Evolutionary conservation across 768 basidiomycete species (phyloP), one percentile per base, ranked within the genome.

Genomic region (Multifurca ochricompacta): DNA sequence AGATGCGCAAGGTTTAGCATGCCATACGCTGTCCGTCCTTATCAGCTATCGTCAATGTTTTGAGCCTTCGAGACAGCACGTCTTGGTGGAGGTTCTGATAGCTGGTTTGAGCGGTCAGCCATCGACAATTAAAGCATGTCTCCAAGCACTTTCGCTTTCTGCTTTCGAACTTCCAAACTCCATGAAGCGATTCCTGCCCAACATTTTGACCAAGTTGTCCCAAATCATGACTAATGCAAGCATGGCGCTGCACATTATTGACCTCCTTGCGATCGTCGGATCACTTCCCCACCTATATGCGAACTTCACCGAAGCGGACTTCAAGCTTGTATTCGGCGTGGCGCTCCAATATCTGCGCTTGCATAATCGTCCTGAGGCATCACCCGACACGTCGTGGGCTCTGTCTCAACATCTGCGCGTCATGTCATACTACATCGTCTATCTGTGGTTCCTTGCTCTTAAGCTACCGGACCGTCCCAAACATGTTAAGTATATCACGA

Each of bases 201-300:
- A 78, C 32, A 91, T 96, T 48, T 73, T 98, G 53, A 85, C 87
- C 62, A 90, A 89, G 68, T 77, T 98, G 27, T 84, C 87, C 6
- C 86, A 89, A 66, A 95, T 98, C 70, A 94, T 97, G 84, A 91
- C 91, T 1, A 92, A 89, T 50, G 82, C 91, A 2, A 83, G 83
- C 56, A 87, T 97, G 79, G 87, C 92, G 6, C 87, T 94, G n/a
- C 94, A 98, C 66, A 94, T 98, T 66, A 81, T 98, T 54, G 89
- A 89, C 58, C 89, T 98, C 67, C 78, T 98, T 21, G 78, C 82
- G 39, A 85, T 96, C 57, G 77, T 96, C 41, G 92, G 90, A 3
- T 89, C 91, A 1, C 77, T 87, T 13, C 84, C 80, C 1, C 70
- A 77, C 6, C 72, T 98, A 6, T 88, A 92, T 67, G 82, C 83